Evolutionary conservation across 768 basidiomycete species (phyloP).

Genomic region (Pilatotrama ljubarskyi): DNA sequence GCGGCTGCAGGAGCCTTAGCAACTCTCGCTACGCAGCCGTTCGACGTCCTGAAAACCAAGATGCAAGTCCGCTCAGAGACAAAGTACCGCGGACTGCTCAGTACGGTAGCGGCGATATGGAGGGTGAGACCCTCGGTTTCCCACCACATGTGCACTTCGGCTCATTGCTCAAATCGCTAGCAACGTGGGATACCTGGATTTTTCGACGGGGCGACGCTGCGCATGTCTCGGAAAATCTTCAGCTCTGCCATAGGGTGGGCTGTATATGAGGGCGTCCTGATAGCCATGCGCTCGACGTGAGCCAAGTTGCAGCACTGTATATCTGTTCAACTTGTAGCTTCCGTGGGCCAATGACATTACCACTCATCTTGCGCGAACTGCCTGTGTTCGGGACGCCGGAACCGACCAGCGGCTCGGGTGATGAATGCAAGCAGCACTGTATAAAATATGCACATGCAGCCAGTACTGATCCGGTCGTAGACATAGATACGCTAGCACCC

Average conservation of each 20-base stretch:
- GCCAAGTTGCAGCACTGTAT: not conserved
- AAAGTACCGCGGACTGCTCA: slow-evolving; percentile 68
- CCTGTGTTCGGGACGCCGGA: too few species aligned
- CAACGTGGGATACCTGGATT: slow-evolving; percentile 80
- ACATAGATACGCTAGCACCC: too few species aligned
- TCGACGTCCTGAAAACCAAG: slow-evolving; percentile 95
- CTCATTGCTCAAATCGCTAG: slow-evolving; percentile 38
- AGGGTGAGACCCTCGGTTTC: slow-evolving; percentile 60
- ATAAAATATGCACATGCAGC: too few species aligned
- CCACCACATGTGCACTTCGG: not conserved
- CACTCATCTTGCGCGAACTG: not conserved
- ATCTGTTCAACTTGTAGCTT: not conserved
- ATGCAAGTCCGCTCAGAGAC: slow-evolving; percentile 86
- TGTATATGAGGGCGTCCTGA: slow-evolving; percentile 79
- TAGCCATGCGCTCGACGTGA: slow-evolving; percentile 43
- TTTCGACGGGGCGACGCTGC: slow-evolving; percentile 82
- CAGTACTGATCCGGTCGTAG: too few species aligned
- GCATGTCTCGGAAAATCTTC: slow-evolving; percentile 82
- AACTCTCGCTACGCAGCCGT: slow-evolving; percentile 86
- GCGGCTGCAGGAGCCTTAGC: slow-evolving; percentile 83
- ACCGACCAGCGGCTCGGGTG: too few species aligned
- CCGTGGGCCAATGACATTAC: not conserved
- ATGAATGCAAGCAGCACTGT: too few species aligned
- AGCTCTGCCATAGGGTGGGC: slow-evolving; percentile 93
- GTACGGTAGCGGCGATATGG: slow-evolving; percentile 68